Conservation (phyloP, 495 filamentous ascomycete genomes). For the Aspergillus bridgeri region DNA sequence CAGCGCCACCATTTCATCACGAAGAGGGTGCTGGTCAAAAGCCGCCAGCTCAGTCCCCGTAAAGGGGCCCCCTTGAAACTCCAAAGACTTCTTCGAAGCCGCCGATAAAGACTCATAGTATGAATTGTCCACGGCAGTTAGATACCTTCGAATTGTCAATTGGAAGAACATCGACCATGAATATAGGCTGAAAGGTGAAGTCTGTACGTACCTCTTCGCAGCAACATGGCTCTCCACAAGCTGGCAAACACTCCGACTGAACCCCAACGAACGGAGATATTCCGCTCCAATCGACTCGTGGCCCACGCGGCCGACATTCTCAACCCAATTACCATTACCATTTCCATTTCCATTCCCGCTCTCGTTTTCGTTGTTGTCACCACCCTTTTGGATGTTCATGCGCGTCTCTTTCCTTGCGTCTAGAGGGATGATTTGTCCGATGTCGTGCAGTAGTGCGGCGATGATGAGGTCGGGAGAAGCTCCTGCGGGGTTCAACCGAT, state of each 20-base stretch:
- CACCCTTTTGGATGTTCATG: constrained; percentile 26
- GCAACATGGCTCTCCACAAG: constrained; percentile 44
- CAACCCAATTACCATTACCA: not conserved
- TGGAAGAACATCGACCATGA: too few relatives aligned
- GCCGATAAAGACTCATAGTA: constrained; percentile 38
- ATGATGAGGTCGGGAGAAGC: constrained; percentile 35
- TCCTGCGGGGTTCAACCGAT: too few relatives aligned
- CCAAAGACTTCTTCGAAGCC: constrained; percentile 37
- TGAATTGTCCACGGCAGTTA: constrained; percentile 35
- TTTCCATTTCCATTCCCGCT: not conserved
- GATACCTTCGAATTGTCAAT: too few relatives aligned
- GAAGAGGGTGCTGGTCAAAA: constrained; percentile 31
- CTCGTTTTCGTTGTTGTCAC: constrained; percentile 4
- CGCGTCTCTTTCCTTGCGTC: constrained; percentile 28
- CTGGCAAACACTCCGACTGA: constrained; percentile 33
- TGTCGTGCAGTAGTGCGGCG: constrained; percentile 44
- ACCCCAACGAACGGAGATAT: constrained; percentile 37
- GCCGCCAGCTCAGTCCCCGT: constrained; percentile 26
- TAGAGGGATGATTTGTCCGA: constrained; percentile 41
- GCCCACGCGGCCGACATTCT: constrained; percentile 40
- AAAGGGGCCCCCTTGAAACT: constrained; percentile 46
- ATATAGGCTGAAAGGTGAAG: too few relatives aligned
- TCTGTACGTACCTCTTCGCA: constrained; percentile 47
- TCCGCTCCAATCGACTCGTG: constrained; percentile 42
- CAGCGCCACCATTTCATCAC: constrained; percentile 38